Percentiles rank a stretch among this genome's conserved stretches.
These are phyloP conservation scores for Erysimum pusillum DNA, from an alignment of 441 rosid species.

Conservation along the genomic window DNA sequence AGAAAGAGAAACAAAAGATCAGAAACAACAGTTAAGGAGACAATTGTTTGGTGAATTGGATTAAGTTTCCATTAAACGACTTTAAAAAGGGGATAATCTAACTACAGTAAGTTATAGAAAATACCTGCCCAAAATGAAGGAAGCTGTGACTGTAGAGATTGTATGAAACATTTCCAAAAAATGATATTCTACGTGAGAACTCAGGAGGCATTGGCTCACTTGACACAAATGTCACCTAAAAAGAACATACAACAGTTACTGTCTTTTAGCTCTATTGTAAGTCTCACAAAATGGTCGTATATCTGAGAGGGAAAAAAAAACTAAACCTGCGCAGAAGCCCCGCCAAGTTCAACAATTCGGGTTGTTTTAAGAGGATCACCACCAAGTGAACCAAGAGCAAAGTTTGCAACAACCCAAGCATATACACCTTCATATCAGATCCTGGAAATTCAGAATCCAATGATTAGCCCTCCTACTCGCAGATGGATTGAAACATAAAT, in stretches of 20 bases:
- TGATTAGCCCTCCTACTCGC: not conserved
- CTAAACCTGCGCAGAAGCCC: conserved; percentile 96
- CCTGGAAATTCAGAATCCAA: conserved; percentile 48
- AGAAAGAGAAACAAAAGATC: too few species aligned
- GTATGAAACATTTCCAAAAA: conserved; percentile 72
- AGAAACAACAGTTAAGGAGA: not conserved
- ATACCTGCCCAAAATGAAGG: conserved; percentile 91
- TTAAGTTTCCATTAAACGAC: too few species aligned
- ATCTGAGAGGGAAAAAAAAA: not conserved
- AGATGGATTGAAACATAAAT: not conserved
- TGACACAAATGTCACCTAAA: conserved; percentile 85
- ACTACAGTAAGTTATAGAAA: not conserved
- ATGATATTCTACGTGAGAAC: conserved; percentile 61
- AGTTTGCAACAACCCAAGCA: conserved; percentile 95
- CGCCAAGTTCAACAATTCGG: conserved; percentile 95
- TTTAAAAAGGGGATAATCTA: too few species aligned
- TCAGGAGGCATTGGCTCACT: conserved; percentile 72
- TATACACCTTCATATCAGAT: conserved; percentile 92
- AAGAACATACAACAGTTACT: conserved; percentile 23
- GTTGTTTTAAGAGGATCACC: conserved; percentile 77
- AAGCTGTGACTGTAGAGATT: conserved; percentile 88
- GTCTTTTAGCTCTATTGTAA: conserved; percentile 2
- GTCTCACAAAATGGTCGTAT: conserved; percentile 4
- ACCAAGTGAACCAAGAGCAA: conserved; percentile 82
- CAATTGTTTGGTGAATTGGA: too few species aligned